Conservation (phyloP, 2,329 filamentous ascomycete genomes). For the Penicillium sp. region DNA sequence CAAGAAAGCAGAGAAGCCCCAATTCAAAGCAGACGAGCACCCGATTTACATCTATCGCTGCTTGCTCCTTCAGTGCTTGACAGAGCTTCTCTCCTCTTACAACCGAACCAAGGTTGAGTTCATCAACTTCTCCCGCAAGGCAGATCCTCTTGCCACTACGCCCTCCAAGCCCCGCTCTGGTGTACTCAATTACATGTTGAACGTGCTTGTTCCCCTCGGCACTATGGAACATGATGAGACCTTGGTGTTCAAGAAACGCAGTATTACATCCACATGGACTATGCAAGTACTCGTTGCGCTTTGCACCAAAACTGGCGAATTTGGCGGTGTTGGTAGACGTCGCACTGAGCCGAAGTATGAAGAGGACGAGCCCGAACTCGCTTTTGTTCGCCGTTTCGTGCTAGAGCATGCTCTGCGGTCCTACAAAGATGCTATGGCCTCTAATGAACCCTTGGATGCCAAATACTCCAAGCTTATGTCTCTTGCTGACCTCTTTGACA, state of each 20-base stretch:
- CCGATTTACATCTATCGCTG: slow-evolving; percentile 96
- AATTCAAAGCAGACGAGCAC: slow-evolving; percentile 89
- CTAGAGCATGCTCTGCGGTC: slow-evolving; percentile 89
- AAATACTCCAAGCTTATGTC: slow-evolving; percentile 87
- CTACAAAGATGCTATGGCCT: slow-evolving; percentile 81
- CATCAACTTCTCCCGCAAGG: slow-evolving; percentile 96
- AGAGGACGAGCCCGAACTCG: slow-evolving; percentile 54
- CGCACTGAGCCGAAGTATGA: slow-evolving; percentile 45
- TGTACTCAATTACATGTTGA: slow-evolving; percentile 89
- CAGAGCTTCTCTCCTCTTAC: slow-evolving; percentile 87
- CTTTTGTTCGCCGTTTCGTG: slow-evolving; percentile 92
- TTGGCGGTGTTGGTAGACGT: slow-evolving; percentile 58
- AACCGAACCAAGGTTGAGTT: slow-evolving; percentile 96
- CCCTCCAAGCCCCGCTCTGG: slow-evolving; percentile 92
- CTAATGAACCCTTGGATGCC: slow-evolving; percentile 74
- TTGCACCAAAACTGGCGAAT: slow-evolving; percentile 83
- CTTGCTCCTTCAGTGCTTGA: slow-evolving; percentile 87
- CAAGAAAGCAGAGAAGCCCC: slow-evolving; percentile 67
- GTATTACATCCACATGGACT: slow-evolving; percentile 79
- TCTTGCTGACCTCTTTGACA: slow-evolving; percentile 86
- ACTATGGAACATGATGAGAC: slow-evolving; percentile 71
- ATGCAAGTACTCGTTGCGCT: slow-evolving; percentile 83
- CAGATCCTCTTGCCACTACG: slow-evolving; percentile 76
- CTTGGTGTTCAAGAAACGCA: slow-evolving; percentile 76
- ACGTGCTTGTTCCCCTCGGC: slow-evolving; percentile 68